These are phyloP conservation scores for Ramaria rubella DNA, from an alignment of 768 basidiomycete genomes.

Conservation along the genomic window DNA sequence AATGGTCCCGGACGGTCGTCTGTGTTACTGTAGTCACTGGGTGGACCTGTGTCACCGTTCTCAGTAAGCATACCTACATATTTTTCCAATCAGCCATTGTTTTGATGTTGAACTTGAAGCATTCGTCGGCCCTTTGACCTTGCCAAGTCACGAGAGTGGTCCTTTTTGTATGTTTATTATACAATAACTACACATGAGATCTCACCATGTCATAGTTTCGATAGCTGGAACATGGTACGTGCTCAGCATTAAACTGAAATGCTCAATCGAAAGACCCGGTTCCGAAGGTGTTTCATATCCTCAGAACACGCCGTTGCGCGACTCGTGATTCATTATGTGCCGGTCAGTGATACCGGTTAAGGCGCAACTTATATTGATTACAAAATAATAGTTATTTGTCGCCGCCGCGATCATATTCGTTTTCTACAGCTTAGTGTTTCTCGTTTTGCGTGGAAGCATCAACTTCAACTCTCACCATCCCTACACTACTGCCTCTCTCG, in stretches of 20 bases:
- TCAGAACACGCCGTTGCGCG: constrained; percentile 1
- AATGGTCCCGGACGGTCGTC: constrained; percentile 1
- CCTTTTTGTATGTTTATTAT: constrained; percentile 1
- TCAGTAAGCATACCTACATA: neutral
- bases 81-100: neutral
- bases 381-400: neutral
- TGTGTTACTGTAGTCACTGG: neutral
- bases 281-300: constrained; percentile 4
- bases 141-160: neutral
- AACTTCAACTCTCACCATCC: neutral
- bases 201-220: neutral
- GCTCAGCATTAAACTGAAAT: neutral
- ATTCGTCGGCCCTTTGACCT: neutral
- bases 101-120: neutral
- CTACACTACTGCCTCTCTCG: neutral
- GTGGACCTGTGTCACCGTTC: neutral
- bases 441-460: constrained; percentile 6
- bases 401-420: constrained; percentile 2
- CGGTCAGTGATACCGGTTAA: no score
- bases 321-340: constrained; percentile 4
- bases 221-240: neutral
- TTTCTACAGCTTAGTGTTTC: constrained; percentile 3
- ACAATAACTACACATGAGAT: neutral
- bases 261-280: neutral
- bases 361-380: no score